Evolutionary conservation across 768 basidiomycete species (phyloP).

Genomic region (Gautieria morchelliformis): DNA sequence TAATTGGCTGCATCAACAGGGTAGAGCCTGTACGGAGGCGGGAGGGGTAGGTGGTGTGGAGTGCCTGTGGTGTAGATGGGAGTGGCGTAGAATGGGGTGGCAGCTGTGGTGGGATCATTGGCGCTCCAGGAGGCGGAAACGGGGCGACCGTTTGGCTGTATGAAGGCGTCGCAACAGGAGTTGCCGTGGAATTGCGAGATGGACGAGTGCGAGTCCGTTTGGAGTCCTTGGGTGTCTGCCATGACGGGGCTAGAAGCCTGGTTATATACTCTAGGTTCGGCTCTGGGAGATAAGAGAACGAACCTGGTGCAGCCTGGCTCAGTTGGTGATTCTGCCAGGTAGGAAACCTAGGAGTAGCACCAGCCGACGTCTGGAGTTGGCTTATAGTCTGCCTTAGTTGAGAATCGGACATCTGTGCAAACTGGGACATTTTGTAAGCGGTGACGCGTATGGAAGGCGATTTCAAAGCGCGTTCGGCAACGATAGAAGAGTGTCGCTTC

Average conservation of each 20-base stretch:
- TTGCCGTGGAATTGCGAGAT: conserved; percentile 1
- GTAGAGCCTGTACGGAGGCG: conserved; percentile 86
- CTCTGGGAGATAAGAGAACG: background rate
- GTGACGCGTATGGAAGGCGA: background rate
- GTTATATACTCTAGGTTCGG: background rate
- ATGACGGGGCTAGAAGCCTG: background rate
- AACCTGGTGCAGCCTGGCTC: background rate
- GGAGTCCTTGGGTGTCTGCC: conserved; percentile 5
- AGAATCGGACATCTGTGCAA: conserved; percentile 6
- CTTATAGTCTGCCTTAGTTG: conserved; percentile 8
- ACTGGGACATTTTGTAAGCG: conserved; percentile 7
- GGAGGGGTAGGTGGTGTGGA: conserved; percentile 76
- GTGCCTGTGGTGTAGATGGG: conserved; percentile 57
- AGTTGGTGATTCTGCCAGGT: conserved; percentile 4
- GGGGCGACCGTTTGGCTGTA: background rate
- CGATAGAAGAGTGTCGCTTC: background rate
- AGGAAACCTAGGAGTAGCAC: conserved; percentile 6
- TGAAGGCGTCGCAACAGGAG: background rate
- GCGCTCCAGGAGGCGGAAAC: background rate
- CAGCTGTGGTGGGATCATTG: conserved; percentile 33
- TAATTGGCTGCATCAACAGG: conserved; percentile 82
- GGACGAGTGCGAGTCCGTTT: conserved; percentile 6
- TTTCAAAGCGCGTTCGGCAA: background rate
- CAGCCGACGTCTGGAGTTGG: conserved; percentile 6
- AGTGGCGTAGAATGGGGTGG: conserved; percentile 29